Evolutionary conservation across 2,329 filamentous ascomycete species (phyloP).

Genomic region (Delphinella strobiligena): DNA sequence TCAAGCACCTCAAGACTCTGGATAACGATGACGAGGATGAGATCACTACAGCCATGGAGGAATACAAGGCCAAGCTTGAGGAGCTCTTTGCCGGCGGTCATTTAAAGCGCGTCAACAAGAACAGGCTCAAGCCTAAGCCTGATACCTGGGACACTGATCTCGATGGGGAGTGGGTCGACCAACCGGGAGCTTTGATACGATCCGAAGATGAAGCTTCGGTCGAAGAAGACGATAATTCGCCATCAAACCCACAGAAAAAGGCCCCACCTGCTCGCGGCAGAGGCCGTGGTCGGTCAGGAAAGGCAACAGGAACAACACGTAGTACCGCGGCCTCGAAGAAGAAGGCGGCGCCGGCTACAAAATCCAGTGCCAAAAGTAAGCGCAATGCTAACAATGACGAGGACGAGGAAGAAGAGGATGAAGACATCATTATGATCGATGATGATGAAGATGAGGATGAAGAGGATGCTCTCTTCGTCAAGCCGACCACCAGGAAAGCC

Average conservation of each 20-base stretch:
- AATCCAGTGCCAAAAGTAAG: slow-evolving; percentile 23
- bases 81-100: slow-evolving; percentile 57
- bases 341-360: slow-evolving; percentile 20
- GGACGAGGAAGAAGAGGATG: slow-evolving; percentile 31
- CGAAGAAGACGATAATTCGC: slow-evolving; percentile 20
- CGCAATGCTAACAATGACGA: slow-evolving; percentile 30
- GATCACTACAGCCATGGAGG: slow-evolving; percentile 49
- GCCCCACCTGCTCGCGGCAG: slow-evolving; percentile 34
- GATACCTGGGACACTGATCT: slow-evolving; percentile 79
- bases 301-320: slow-evolving; percentile 29
- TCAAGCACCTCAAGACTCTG: slow-evolving; percentile 40
- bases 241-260: slow-evolving; percentile 17
- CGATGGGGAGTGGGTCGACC: slow-evolving; percentile 75
- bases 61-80: slow-evolving; percentile 51
- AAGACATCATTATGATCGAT: slow-evolving; percentile 30
- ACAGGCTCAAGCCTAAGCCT: slow-evolving; percentile 54
- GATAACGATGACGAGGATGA: slow-evolving; percentile 55
- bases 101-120: slow-evolving; percentile 40
- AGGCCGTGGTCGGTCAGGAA: slow-evolving; percentile 35
- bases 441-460: slow-evolving; percentile 35
- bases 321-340: slow-evolving; percentile 26
- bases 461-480: slow-evolving; percentile 32
- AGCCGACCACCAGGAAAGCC: slow-evolving; percentile 16
- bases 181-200: slow-evolving; percentile 52
- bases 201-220: slow-evolving; percentile 37